phyloP scores from a whole-genome alignment of 2,329 filamentous ascomycete genomes.

The Cercospora sp. region DNA sequence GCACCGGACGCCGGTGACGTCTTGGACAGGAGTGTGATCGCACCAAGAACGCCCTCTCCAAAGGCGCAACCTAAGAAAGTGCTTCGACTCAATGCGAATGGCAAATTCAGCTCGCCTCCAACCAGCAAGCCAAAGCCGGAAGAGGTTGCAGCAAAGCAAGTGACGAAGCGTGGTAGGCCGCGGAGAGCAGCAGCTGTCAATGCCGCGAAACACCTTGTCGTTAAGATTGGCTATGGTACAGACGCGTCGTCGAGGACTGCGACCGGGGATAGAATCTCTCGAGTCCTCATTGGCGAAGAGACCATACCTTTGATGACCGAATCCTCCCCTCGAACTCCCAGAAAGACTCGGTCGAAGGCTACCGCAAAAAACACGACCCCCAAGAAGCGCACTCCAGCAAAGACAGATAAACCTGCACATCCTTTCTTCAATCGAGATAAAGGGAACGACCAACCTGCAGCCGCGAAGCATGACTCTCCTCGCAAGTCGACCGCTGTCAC shows the following conservation, averaged over 20 bases:
- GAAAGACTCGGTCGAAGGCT: not conserved
- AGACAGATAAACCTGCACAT: slow-evolving; percentile 51
- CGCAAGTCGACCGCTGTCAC: slow-evolving; percentile 45
- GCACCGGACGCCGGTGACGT: not conserved
- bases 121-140: slow-evolving; percentile 34
- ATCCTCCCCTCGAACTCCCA: slow-evolving; percentile 7
- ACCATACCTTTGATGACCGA: slow-evolving; percentile 1
- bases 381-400: slow-evolving; percentile 31
- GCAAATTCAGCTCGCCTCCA: slow-evolving; percentile 49
- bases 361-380: slow-evolving; percentile 17
- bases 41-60: slow-evolving; percentile 9
- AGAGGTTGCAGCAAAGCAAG: slow-evolving; percentile 22
- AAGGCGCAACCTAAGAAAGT: slow-evolving; percentile 39
- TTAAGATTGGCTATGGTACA: slow-evolving; percentile 53
- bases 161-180: slow-evolving; percentile 34
- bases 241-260: slow-evolving; percentile 48
- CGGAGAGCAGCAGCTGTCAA: slow-evolving; percentile 30
- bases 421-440: slow-evolving; percentile 68
- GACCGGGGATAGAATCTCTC: slow-evolving; percentile 62
- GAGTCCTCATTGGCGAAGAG: slow-evolving; percentile 55
- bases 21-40: not conserved
- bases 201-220: slow-evolving; percentile 28
- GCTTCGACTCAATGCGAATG: slow-evolving; percentile 46
- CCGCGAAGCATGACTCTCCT: slow-evolving; percentile 32
- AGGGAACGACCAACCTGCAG: slow-evolving; percentile 34